These are phyloP conservation scores for Geopyxis carbonaria DNA, from an alignment of 495 filamentous ascomycete genomes.

Conservation along the genomic window DNA sequence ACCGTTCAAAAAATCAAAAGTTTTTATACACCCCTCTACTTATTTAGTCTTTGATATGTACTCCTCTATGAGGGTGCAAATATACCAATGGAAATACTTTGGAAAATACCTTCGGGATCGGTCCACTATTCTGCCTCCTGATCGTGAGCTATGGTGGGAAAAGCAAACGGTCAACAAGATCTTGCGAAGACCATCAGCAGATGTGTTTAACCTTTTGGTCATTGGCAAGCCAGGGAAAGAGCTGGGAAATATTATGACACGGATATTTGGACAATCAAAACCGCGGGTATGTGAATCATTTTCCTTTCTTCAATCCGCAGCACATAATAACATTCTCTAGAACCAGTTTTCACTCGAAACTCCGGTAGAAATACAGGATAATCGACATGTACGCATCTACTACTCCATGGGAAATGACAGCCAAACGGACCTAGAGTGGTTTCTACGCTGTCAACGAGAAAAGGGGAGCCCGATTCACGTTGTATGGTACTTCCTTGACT, in stretches of 20 bases:
- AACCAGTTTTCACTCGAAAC: too few species aligned
- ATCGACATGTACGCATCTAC: conserved; percentile 6
- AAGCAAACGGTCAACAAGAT: conserved; percentile 10
- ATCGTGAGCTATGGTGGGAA: conserved; percentile 13
- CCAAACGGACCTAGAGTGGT: conserved; percentile 6
- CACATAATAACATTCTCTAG: too few species aligned
- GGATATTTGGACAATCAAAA: conserved; percentile 8
- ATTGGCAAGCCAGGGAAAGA: conserved; percentile 7
- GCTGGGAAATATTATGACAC: conserved; percentile 7
- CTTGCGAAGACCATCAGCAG: background rate
- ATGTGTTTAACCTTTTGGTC: conserved; percentile 10
- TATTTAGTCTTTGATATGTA: conserved; percentile 15
- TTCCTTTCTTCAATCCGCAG: too few species aligned
- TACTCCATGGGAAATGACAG: conserved; percentile 12
- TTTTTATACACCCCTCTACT: conserved; percentile 13
- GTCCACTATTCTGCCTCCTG: background rate
- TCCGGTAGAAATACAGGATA: conserved; percentile 9
- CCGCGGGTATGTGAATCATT: background rate
- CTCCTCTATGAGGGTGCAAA: conserved; percentile 7
- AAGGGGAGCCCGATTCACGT: conserved; percentile 7
- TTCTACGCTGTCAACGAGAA: conserved; percentile 3
- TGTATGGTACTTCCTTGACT: conserved; percentile 17
- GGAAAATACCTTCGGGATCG: conserved; percentile 9
- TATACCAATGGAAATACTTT: conserved; percentile 12
- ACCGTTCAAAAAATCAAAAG: conserved; percentile 8